phyloP scores from a whole-genome alignment of 768 basidiomycete genomes.

The Russula olivacea region DNA sequence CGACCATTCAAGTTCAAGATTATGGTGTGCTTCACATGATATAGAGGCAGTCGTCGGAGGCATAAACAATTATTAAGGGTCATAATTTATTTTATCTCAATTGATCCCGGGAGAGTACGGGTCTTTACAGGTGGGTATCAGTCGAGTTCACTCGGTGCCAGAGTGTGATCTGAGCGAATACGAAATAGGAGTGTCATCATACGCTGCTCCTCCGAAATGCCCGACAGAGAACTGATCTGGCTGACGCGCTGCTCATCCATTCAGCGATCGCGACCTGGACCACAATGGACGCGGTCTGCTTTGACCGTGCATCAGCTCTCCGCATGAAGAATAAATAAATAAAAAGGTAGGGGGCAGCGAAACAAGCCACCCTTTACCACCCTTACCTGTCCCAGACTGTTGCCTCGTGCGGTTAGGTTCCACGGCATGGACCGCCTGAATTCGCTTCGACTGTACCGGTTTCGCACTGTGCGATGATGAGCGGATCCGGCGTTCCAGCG shows the following conservation, averaged over 20 bases:
- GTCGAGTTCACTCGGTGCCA: neutral
- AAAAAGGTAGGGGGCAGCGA: neutral
- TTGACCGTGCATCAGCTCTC: neutral
- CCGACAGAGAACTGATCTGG: neutral
- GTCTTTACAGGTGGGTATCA: neutral
- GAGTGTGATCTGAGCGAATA: neutral
- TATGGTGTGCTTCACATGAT: neutral
- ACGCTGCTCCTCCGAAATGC: neutral
- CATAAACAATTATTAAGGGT: neutral
- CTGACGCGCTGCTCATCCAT: neutral
- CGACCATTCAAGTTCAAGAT: neutral
- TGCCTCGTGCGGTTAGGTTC: neutral
- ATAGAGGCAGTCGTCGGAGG: neutral
- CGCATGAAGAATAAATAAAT: neutral
- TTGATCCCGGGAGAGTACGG: neutral
- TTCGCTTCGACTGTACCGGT: neutral
- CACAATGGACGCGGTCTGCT: neutral
- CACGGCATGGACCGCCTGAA: neutral
- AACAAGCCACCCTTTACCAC: neutral
- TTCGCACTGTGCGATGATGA: neutral
- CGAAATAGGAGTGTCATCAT: neutral
- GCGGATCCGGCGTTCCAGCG: conserved; percentile 15
- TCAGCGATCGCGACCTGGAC: neutral
- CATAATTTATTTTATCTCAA: neutral
- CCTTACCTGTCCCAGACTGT: neutral